These are phyloP conservation scores for Fagopyrum homotropicum DNA, from an alignment of 148 eudicot species.

Conservation along the genomic window DNA sequence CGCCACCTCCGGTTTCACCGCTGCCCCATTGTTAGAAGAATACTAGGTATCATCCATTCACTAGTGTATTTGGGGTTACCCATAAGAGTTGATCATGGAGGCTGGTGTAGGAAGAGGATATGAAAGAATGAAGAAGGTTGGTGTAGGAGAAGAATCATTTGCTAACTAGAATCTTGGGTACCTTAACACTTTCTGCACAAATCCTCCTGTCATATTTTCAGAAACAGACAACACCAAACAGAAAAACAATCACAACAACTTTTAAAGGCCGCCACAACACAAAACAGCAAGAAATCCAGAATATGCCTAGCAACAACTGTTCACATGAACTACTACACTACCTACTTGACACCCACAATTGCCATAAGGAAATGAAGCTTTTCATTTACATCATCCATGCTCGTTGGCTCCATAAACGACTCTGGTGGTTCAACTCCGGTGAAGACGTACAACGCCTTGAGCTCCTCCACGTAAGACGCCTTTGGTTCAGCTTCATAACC, in stretches of 20 bases:
- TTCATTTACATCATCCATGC: conserved; percentile 31
- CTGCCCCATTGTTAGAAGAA: too few species aligned
- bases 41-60: too few species aligned
- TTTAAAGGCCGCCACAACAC: neutral
- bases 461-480: conserved; percentile 41
- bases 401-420: conserved; percentile 23
- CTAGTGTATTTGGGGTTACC: too few species aligned
- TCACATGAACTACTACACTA: neutral
- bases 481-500: conserved; percentile 47
- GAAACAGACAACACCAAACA: neutral
- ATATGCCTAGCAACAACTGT: neutral
- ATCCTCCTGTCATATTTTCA: neutral
- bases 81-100: too few species aligned
- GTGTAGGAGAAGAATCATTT: too few species aligned
- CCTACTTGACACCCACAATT: conserved; percentile 57
- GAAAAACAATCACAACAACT: neutral
- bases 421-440: conserved; percentile 74
- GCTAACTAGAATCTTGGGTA: too few species aligned
- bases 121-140: too few species aligned
- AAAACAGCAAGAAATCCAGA: neutral
- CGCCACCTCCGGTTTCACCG: too few species aligned
- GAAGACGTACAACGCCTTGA: conserved; percentile 62
- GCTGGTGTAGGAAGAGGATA: too few species aligned
- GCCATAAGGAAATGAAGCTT: conserved; percentile 68
- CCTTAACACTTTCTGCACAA: too few species aligned